Percentiles rank a stretch among this genome's conserved stretches.
Evolutionary conservation across 1,284 basidiomycete species (phyloP).

Genomic region (Takashimella koratensis): DNA sequence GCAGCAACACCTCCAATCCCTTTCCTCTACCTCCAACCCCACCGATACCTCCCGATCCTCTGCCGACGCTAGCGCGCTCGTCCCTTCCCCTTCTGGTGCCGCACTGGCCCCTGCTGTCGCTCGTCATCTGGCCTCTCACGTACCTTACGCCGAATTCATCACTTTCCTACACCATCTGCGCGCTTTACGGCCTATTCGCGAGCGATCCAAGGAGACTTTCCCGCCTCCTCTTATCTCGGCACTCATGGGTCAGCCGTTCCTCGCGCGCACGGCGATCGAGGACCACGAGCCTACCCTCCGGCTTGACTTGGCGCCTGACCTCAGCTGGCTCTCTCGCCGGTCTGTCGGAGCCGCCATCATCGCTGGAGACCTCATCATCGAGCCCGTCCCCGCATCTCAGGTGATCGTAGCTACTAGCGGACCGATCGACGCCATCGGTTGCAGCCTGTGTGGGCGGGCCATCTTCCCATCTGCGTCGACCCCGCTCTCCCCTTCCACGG

Average conservation of each 20-base stretch:
- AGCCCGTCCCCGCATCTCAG: conserved; percentile 59
- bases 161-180: conserved; percentile 78
- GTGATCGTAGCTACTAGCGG: conserved; percentile 27
- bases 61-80: background rate
- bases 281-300: conserved; percentile 93
- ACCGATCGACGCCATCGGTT: conserved; percentile 46
- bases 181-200: conserved; percentile 60
- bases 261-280: conserved; percentile 75
- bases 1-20: conserved; percentile 75
- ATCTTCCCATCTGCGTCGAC: conserved; percentile 23
- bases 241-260: conserved; percentile 73
- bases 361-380: conserved; percentile 80
- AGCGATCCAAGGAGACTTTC: conserved; percentile 30
- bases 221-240: conserved; percentile 64
- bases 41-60: conserved; percentile 2
- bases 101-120: background rate
- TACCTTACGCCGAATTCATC: conserved; percentile 82
- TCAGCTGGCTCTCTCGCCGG: conserved; percentile 88
- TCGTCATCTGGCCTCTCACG: conserved; percentile 63
- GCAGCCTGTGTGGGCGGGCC: conserved; percentile 69
- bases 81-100: background rate
- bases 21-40: conserved; percentile 37
- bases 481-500: conserved; percentile 18
- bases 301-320: conserved; percentile 85
- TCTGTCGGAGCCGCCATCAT: conserved; percentile 83